A percentile compares a stretch with the other conserved stretches of the same genome.
Conservation (phyloP, 1,284 basidiomycete genomes). For the Mycena citricolor region DNA sequence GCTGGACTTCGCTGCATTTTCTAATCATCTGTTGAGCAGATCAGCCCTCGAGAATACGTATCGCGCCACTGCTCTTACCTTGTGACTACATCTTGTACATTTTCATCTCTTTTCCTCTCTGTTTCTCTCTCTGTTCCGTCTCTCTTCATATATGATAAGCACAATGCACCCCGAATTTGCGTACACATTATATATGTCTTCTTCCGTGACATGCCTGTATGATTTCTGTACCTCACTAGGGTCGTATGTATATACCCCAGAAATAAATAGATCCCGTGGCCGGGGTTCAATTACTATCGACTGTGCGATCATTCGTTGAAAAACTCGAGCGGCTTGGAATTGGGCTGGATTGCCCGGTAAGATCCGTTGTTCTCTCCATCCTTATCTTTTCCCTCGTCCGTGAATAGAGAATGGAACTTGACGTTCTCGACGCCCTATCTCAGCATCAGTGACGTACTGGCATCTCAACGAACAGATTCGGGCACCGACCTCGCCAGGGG, state of each 20-base stretch:
- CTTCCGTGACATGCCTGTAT: conserved; percentile 11
- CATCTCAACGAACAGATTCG: conserved; percentile 4
- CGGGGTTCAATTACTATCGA: no score
- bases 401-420: conserved; percentile 68
- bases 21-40: no score
- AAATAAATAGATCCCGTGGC: conserved; percentile 22
- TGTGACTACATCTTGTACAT: conserved; percentile 14
- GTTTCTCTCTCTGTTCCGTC: conserved; percentile 23
- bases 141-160: conserved; percentile 3
- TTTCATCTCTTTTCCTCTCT: conserved; percentile 18
- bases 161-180: conserved; percentile 2
- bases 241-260: conserved; percentile 13
- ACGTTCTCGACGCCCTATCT: conserved; percentile 63
- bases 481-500: conserved; percentile 60
- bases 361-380: conserved; percentile 27
- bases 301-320: conserved; percentile 59
- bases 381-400: conserved; percentile 60
- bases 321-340: conserved; percentile 61
- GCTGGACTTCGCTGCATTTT: no score
- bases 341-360: conserved; percentile 64
- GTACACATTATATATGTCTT: conserved; percentile 17
- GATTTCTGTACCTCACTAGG: conserved; percentile 12
- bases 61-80: conserved; percentile 16
- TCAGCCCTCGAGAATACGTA: no score
- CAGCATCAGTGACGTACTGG: conserved; percentile 6